A percentile compares a stretch with the other conserved stretches of the same genome.
These are phyloP conservation scores for Artemisia annua DNA, from an alignment of 129 eudicot genomes.

Conservation along the genomic window DNA sequence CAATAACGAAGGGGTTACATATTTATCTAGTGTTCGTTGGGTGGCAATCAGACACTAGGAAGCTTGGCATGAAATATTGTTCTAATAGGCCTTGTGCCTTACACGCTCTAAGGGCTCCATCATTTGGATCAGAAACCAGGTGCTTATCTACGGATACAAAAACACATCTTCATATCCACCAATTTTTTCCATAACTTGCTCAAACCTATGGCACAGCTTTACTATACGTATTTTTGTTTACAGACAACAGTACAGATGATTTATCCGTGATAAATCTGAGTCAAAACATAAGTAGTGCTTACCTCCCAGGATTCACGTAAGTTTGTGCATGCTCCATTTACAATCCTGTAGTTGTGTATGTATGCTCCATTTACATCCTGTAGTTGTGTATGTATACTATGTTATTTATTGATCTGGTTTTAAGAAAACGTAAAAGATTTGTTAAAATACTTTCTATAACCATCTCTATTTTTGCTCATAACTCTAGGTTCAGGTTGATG, in stretches of 20 bases:
- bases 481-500: too few species aligned
- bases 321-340: not conserved
- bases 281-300: constrained; percentile 67
- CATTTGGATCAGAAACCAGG: constrained; percentile 33
- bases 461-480: too few species aligned
- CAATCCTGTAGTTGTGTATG: not conserved
- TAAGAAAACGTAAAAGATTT: too few species aligned
- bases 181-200: not conserved
- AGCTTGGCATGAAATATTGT: constrained; percentile 88
- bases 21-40: constrained; percentile 85
- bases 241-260: constrained; percentile 39
- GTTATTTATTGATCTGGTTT: too few species aligned
- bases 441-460: too few species aligned
- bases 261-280: constrained; percentile 44
- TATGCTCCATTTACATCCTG: too few species aligned
- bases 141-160: not conserved
- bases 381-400: too few species aligned
- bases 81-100: constrained; percentile 87
- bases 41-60: constrained; percentile 78
- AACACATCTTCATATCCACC: not conserved
- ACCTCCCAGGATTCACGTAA: constrained; percentile 84
- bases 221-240: not conserved
- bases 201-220: not conserved
- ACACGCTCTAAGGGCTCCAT: constrained; percentile 68
- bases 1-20: constrained; percentile 49